Base-by-base conservation (phyloP, 1,284 basidiomycete species). In the Ustilago curta region DNA sequence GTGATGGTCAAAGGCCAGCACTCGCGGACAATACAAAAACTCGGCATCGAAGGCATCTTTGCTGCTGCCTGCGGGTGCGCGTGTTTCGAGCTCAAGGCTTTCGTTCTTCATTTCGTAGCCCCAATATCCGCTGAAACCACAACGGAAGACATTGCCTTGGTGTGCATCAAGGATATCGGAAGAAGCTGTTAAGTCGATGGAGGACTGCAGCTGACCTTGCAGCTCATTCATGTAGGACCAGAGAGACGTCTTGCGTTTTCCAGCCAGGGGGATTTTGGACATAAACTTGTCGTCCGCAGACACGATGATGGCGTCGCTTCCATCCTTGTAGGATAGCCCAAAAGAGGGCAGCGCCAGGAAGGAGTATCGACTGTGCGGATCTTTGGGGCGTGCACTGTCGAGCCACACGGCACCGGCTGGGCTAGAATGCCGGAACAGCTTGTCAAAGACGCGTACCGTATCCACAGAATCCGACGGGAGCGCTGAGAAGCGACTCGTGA, bases 41-140 rank as follows among this genome's bases (percentile, higher is more conserved):
- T 87, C 87, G 0, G 86, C 85, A 76, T 83, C 81, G 31, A 78
- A 75, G 2, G 65, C 53, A 7, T 70, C 40, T 40, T n/a, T 3
- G 8, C 37, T 27, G 43, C 27, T 43, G 45, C 57, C 48, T 16
- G 2, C 23, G 3, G 48, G 73, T 11, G 59, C 52, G 7, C 49
- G 43, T 5, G 54, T 62, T 21, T 62, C 66, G 16, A 81, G 60
- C 31, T 53, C 35, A 12, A 88, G 69, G 44, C 85, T 85, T 60
- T 88, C 87, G 58, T 85, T 83, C 78, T 88, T 88, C 87, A 89
- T 88, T 77, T 89, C 88, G 73, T 89, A 89, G 1, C 86, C 86
- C 76, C 88, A 87, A 79, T 86, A 88, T 0, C 88, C 88, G 1
- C 87, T 85, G 84, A 88, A 89, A 1, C 88, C 88, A 4, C 53